These are phyloP conservation scores for Silene conica DNA, from an alignment of 148 eudicot species.

Conservation along the genomic window DNA sequence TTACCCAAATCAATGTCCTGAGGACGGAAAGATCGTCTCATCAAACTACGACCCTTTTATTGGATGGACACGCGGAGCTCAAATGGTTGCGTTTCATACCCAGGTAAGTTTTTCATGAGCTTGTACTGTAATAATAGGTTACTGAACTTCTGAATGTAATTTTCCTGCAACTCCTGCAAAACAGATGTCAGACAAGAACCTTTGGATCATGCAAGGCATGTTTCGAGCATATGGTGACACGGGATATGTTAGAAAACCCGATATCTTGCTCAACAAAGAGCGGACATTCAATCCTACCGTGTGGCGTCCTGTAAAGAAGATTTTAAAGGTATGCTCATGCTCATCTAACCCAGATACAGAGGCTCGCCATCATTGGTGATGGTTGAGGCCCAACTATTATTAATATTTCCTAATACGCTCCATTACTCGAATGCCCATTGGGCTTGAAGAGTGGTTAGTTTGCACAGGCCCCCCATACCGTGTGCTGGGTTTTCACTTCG, in stretches of 20 bases:
- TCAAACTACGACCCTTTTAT: neutral
- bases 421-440: no score
- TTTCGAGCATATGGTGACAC: slow-evolving; percentile 10
- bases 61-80: slow-evolving; percentile 3
- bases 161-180: neutral
- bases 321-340: slow-evolving; percentile 15
- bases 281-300: slow-evolving; percentile 3
- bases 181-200: slow-evolving; percentile 9
- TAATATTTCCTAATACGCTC: no score
- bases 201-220: slow-evolving; percentile 24
- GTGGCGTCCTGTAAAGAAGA: slow-evolving; percentile 20
- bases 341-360: neutral
- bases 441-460: no score
- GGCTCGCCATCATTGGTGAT: no score
- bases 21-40: neutral
- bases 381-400: no score
- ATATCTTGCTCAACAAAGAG: neutral
- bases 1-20: neutral
- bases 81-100: slow-evolving; percentile 4
- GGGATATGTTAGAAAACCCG: slow-evolving; percentile 16
- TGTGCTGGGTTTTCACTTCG: no score
- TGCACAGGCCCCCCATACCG: no score
- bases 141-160: no score
- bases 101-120: neutral
- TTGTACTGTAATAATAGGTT: neutral